phyloP scores from a whole-genome alignment of 108 stramenopile species.

The Nitzschia inconspicua region DNA sequence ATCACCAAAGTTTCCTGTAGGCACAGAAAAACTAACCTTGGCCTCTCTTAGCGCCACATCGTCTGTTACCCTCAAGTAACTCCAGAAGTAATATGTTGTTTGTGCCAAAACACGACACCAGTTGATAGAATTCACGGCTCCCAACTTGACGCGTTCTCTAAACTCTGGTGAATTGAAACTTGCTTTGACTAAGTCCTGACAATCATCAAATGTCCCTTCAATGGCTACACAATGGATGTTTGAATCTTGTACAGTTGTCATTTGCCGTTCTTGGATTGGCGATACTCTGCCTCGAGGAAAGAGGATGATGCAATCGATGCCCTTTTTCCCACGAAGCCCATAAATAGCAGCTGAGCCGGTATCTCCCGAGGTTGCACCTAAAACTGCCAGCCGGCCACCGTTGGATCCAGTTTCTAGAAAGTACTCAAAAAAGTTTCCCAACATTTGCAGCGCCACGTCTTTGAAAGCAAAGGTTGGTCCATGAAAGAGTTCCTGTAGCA shows the following conservation, averaged over 20 bases:
- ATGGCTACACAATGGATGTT: conserved; percentile 96
- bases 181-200: conserved; percentile 98
- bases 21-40: conserved; percentile 87
- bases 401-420: conserved; percentile 91
- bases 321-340: conserved; percentile 96
- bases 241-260: conserved; percentile 94
- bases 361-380: conserved; percentile 95
- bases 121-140: conserved; percentile 99
- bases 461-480: conserved; percentile 99
- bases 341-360: conserved; percentile 97
- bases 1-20: conserved; percentile 99
- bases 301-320: conserved; percentile 96
- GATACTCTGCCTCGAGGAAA: conserved; percentile 94
- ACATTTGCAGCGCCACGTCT: conserved; percentile 98
- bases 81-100: conserved; percentile 99
- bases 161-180: conserved; percentile 88
- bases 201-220: conserved; percentile 97
- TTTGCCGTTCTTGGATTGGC: conserved; percentile 96
- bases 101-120: conserved; percentile 99
- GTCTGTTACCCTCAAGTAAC: conserved; percentile 89
- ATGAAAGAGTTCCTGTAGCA: conserved; percentile 93
- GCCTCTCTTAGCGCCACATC: conserved; percentile 31
- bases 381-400: conserved; percentile 84
- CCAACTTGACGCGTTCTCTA: conserved; percentile 88
- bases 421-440: conserved; percentile 99